A percentile compares a stretch with the other conserved stretches of the same genome.
These are phyloP conservation scores for Tirmania nivea DNA, from an alignment of 495 filamentous ascomycete genomes.

Conservation along the genomic window DNA sequence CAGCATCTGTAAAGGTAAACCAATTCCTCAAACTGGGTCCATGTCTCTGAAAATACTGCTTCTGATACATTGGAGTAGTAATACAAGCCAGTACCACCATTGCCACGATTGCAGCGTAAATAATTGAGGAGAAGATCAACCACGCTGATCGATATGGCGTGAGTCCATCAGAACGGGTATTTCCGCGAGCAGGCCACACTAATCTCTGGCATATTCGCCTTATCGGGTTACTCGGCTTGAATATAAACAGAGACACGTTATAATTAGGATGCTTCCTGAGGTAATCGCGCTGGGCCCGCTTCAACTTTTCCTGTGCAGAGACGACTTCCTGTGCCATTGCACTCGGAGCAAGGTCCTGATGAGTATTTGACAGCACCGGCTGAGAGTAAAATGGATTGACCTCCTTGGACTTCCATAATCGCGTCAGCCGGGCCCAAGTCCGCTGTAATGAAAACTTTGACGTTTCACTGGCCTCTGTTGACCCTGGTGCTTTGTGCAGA, in stretches of 20 bases:
- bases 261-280: slow-evolving; percentile 70
- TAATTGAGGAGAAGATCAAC: slow-evolving; percentile 81
- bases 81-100: slow-evolving; percentile 93
- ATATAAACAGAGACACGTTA: slow-evolving; percentile 80
- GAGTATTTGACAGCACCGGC: slow-evolving; percentile 21
- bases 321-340: slow-evolving; percentile 79
- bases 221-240: slow-evolving; percentile 51
- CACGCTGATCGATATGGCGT: slow-evolving; percentile 70
- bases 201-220: slow-evolving; percentile 70
- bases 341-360: slow-evolving; percentile 59
- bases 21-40: slow-evolving; percentile 43
- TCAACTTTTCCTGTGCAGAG: slow-evolving; percentile 56
- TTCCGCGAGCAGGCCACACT: slow-evolving; percentile 76
- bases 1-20: slow-evolving; percentile 82
- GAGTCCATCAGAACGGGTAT: slow-evolving; percentile 64
- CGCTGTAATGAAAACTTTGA: neutral
- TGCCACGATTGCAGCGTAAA: slow-evolving; percentile 82
- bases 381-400: slow-evolving; percentile 85
- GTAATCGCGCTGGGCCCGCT: slow-evolving; percentile 74
- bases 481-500: slow-evolving; percentile 10
- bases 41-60: slow-evolving; percentile 46
- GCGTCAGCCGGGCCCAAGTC: neutral
- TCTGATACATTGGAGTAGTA: slow-evolving; percentile 84
- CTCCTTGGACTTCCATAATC: slow-evolving; percentile 26
- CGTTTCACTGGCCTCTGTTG: slow-evolving; percentile 3